A percentile compares a stretch with the other conserved stretches of the same genome.
phyloP scores from a whole-genome alignment of 176 grass and related monocot species.

The Lolium perenne region DNA sequence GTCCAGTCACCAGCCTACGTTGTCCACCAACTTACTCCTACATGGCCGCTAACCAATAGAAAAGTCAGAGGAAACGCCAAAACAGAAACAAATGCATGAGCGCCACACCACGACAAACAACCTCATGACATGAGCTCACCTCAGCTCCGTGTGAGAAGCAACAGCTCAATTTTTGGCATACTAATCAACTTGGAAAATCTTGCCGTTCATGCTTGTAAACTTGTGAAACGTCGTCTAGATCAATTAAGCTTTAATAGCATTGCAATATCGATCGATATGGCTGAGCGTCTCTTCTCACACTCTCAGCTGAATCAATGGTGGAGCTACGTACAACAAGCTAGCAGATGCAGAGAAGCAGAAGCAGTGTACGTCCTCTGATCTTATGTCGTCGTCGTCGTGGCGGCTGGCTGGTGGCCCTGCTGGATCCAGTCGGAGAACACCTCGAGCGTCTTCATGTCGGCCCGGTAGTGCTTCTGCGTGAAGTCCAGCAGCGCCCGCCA shows the following conservation, averaged over 20 bases:
- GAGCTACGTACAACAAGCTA: neutral
- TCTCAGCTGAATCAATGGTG: conserved; percentile 27
- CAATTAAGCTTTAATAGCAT: conserved; percentile 3
- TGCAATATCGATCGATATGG: neutral
- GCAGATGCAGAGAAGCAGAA: neutral
- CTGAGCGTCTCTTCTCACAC: neutral
- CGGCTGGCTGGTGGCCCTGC: neutral
- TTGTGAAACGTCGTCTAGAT: neutral
- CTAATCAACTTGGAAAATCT: neutral
- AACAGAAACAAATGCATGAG: conserved; percentile 11
- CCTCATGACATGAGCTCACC: neutral
- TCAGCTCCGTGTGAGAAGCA: neutral
- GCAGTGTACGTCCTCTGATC: neutral
- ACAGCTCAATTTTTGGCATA: neutral
- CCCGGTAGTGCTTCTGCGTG: conserved; percentile 87
- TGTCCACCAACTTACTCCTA: neutral
- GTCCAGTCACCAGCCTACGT: conserved; percentile 23
- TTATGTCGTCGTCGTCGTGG: neutral
- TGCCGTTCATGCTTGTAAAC: neutral
- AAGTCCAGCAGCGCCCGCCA: conserved; percentile 89
- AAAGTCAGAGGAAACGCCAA: conserved; percentile 22
- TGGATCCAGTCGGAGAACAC: conserved; percentile 72
- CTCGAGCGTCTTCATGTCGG: conserved; percentile 88
- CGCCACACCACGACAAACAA: neutral
- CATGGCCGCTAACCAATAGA: neutral